A percentile compares a stretch with the other conserved stretches of the same genome.
Conservation (phyloP, 352 stramenopile genomes). For the Salisapilia sapeloensis region DNA sequence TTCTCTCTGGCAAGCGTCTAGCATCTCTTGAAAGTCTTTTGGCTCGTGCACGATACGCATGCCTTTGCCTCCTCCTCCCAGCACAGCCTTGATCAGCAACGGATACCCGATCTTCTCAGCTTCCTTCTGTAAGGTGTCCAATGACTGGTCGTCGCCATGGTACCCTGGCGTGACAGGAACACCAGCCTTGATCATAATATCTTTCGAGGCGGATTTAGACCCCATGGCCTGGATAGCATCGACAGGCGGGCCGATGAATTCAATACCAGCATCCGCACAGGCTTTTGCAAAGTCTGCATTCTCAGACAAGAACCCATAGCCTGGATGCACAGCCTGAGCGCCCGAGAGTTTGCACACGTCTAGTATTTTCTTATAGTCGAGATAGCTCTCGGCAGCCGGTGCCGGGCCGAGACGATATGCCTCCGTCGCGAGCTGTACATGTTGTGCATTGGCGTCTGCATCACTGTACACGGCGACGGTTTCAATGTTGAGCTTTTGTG, state of each 20-base stretch:
- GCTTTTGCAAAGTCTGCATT: conserved; percentile 62
- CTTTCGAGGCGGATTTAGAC: conserved; percentile 84
- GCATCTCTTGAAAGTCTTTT: conserved; percentile 55
- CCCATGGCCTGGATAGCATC: conserved; percentile 84
- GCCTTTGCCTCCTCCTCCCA: conserved; percentile 83
- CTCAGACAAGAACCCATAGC: conserved; percentile 85
- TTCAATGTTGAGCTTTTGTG: conserved; percentile 75
- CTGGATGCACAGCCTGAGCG: conserved; percentile 76
- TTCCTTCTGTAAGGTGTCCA: conserved; percentile 55
- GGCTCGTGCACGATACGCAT: conserved; percentile 84
- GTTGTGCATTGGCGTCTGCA: conserved; percentile 58
- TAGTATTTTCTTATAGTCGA: conserved; percentile 64
- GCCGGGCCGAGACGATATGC: conserved; percentile 51
- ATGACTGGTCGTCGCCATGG: conserved; percentile 78
- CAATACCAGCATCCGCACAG: conserved; percentile 51
- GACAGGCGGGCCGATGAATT: conserved; percentile 83
- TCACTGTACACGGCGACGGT: conserved; percentile 87
- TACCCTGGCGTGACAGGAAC: conserved; percentile 84
- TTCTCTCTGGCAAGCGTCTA: conserved; percentile 80
- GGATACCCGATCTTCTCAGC: conserved; percentile 83
- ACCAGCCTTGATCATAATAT: conserved; percentile 79
- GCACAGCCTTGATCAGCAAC: conserved; percentile 86
- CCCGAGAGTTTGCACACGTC: conserved; percentile 38
- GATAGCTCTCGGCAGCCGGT: conserved; percentile 54
- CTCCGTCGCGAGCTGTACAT: conserved; percentile 60